A percentile compares a stretch with the other conserved stretches of the same genome.
phyloP scores from a whole-genome alignment of 305 asterid species.

The Fraxinus paxiana region DNA sequence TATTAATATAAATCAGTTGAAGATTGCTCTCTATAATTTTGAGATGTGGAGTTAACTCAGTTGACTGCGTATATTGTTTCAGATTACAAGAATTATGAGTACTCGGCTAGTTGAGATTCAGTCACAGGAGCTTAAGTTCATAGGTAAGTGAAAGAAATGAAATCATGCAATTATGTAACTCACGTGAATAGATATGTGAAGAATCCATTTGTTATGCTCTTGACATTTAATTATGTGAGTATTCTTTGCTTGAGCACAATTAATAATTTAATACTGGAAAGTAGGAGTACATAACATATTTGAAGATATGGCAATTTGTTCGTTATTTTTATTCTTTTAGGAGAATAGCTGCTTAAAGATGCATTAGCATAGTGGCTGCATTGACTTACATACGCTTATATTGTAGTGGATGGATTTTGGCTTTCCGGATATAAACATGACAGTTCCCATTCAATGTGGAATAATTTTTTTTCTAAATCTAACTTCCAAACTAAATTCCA shows the following conservation, averaged over 20 bases:
- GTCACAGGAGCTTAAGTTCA: constrained; percentile 77
- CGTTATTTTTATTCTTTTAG: not conserved
- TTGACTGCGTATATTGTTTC: constrained; percentile 17
- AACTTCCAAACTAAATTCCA: not conserved
- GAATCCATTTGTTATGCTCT: constrained; percentile 6
- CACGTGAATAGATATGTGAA: not conserved
- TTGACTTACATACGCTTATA: not conserved
- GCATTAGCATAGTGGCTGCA: not conserved
- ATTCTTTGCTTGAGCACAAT: not conserved
- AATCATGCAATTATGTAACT: not conserved
- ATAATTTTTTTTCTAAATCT: not conserved
- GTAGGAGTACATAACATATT: not conserved
- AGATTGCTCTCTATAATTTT: not conserved
- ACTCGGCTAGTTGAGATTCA: constrained; percentile 58
- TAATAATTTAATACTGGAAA: not conserved
- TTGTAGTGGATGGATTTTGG: constrained; percentile 3
- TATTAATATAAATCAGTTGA: not conserved
- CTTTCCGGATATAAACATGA: not conserved
- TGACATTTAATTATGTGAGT: not conserved
- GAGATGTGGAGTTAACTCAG: not conserved
- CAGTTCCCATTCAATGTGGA: not conserved
- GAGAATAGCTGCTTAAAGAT: not conserved
- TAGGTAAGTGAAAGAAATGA: constrained; percentile 38
- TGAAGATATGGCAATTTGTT: not conserved
- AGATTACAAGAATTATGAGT: constrained; percentile 43